Conservation (phyloP, 106 monocot genomes). For the Dendrobium officinale region DNA sequence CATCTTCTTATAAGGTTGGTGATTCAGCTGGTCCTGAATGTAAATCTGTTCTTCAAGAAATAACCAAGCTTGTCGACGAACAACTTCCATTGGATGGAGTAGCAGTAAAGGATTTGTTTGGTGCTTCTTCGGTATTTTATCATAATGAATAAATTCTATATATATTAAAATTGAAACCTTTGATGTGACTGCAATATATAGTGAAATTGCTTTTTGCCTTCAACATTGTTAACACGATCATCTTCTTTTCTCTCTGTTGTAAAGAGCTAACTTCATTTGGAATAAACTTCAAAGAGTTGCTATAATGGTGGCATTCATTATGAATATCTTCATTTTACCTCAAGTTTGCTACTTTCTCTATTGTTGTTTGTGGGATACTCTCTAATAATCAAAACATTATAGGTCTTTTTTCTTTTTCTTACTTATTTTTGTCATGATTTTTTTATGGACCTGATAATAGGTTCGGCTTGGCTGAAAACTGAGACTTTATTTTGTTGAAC, state of each 20-base stretch:
- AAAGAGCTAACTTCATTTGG: not conserved
- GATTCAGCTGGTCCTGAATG: constrained; percentile 83
- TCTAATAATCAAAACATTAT: not conserved
- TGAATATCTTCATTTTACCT: not conserved
- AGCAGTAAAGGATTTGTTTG: constrained; percentile 69
- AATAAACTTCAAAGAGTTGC: not conserved
- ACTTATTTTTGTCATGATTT: not conserved
- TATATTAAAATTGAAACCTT: not conserved
- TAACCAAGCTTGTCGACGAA: constrained; percentile 72
- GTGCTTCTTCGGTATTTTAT: constrained; percentile 54
- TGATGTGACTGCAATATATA: not conserved
- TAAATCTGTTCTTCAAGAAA: constrained; percentile 88
- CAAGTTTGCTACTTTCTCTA: not conserved
- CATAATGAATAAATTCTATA: not conserved
- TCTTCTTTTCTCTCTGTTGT: not conserved
- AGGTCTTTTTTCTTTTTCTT: not conserved
- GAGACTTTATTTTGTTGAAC: not conserved
- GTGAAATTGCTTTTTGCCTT: not conserved
- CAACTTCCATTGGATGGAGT: constrained; percentile 43
- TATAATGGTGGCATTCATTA: not conserved
- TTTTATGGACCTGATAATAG: not conserved
- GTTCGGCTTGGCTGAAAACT: not conserved
- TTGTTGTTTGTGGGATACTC: not conserved
- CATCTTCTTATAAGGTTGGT: constrained; percentile 55
- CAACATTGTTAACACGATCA: not conserved